Evolutionary conservation across 306 rosid genomes (phyloP).

Genomic region (Fagus crenata): DNA sequence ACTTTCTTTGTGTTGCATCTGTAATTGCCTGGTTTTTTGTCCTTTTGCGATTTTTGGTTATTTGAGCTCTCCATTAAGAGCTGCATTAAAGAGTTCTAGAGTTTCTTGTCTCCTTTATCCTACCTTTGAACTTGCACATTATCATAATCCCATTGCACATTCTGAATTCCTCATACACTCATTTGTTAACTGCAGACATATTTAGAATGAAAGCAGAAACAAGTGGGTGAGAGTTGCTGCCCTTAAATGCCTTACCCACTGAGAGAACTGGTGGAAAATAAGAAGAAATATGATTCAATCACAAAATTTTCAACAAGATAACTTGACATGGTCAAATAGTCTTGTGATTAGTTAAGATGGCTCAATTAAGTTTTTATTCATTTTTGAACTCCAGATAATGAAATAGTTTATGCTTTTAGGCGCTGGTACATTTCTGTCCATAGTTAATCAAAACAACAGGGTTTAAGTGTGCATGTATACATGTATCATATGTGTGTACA

Average conservation of each 20-base stretch:
- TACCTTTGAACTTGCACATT: background rate
- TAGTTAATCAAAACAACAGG: background rate
- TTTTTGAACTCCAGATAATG: background rate
- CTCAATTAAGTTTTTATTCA: background rate
- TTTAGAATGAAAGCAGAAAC: background rate
- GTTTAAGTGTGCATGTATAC: background rate
- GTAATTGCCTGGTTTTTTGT: background rate
- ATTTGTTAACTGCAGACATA: background rate
- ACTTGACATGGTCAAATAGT: background rate
- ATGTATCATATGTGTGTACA: background rate
- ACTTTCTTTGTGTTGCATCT: background rate
- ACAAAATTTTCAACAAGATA: background rate
- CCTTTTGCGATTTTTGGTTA: background rate
- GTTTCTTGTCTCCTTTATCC: background rate
- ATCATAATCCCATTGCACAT: background rate
- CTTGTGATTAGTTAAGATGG: background rate
- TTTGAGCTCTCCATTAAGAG: background rate
- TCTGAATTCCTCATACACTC: background rate
- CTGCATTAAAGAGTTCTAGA: background rate
- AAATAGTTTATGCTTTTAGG: background rate
- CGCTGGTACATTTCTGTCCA: background rate
- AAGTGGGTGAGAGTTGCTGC: background rate
- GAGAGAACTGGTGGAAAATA: background rate
- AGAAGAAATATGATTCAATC: background rate
- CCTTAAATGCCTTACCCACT: background rate